These are phyloP conservation scores for Fusarium humuli DNA, from an alignment of 2,329 filamentous ascomycete species.

Conservation along the genomic window DNA sequence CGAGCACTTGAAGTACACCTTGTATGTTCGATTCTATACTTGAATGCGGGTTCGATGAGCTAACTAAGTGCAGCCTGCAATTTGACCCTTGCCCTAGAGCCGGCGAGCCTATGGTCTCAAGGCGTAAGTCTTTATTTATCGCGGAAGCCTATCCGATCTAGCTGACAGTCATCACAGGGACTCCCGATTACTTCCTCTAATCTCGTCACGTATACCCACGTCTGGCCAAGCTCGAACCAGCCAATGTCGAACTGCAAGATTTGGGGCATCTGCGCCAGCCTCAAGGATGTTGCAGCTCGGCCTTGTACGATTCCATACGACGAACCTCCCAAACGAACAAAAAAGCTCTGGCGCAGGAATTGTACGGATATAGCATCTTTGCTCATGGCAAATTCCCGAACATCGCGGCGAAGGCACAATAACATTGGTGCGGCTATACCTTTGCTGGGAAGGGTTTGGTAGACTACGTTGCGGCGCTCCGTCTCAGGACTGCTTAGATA, in stretches of 20 bases:
- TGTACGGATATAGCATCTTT: conserved; percentile 39
- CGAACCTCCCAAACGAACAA: conserved; percentile 34
- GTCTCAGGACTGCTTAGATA: conserved; percentile 45
- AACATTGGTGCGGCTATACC: conserved; percentile 29
- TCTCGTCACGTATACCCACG: conserved; percentile 46
- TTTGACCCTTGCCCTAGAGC: conserved; percentile 98
- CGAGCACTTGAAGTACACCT: conserved; percentile 98
- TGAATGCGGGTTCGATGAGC: conserved; percentile 31
- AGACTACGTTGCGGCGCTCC: conserved; percentile 28
- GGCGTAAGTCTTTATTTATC: conserved; percentile 68
- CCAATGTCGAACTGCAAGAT: conserved; percentile 30
- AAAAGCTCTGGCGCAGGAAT: conserved; percentile 32
- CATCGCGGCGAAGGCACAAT: conserved; percentile 21
- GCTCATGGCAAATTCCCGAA: conserved; percentile 37
- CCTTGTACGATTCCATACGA: conserved; percentile 48
- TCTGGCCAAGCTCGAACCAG: conserved; percentile 41
- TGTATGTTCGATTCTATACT: conserved; percentile 72
- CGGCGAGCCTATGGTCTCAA: conserved; percentile 98
- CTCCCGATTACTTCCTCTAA: conserved; percentile 99
- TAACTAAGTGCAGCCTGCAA: conserved; percentile 78
- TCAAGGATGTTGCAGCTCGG: conserved; percentile 37
- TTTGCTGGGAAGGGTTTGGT: conserved; percentile 29
- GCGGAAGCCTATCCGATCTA: not conserved
- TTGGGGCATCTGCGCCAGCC: conserved; percentile 30
- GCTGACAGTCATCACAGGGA: conserved; percentile 62